These are phyloP conservation scores for Cyphellophora europaea DNA, from an alignment of 2,329 filamentous ascomycete genomes.

Conservation along the genomic window DNA sequence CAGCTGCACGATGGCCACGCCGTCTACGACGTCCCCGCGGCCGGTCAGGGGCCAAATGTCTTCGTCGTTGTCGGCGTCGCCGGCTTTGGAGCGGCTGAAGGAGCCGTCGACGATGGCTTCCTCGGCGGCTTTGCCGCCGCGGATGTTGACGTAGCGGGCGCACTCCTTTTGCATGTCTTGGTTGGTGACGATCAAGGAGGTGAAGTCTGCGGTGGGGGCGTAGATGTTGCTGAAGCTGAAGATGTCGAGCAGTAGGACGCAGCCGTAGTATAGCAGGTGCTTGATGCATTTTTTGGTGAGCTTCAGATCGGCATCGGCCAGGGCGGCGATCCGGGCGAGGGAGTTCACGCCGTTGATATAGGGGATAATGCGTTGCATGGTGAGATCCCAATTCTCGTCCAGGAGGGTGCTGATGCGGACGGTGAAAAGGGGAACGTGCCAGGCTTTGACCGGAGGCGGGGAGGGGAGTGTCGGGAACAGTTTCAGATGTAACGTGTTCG, in stretches of 20 bases:
- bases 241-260: constrained; percentile 80
- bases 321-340: constrained; percentile 73
- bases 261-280: constrained; percentile 88
- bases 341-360: constrained; percentile 88
- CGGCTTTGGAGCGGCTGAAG: constrained; percentile 3
- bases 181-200: constrained; percentile 65
- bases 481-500: constrained; percentile 94
- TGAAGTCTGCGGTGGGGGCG: constrained; percentile 68
- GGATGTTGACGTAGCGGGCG: constrained; percentile 65
- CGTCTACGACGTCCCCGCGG: constrained; percentile 28
- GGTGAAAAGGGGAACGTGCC: constrained; percentile 79
- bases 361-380: constrained; percentile 57
- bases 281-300: constrained; percentile 79
- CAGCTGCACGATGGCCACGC: constrained; percentile 58
- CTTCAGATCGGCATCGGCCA: constrained; percentile 77
- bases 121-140: constrained; percentile 27
- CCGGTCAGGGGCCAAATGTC: constrained; percentile 35
- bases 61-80: constrained; percentile 9
- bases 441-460: constrained; percentile 69
- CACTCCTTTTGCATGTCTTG: constrained; percentile 78
- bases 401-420: constrained; percentile 44
- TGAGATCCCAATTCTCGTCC: constrained; percentile 47
- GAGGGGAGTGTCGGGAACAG: constrained; percentile 75
- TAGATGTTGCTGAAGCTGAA: constrained; percentile 94
- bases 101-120: constrained; percentile 10